Conservation (phyloP, 768 basidiomycete genomes). For the Coprinopsis cinerea region DNA sequence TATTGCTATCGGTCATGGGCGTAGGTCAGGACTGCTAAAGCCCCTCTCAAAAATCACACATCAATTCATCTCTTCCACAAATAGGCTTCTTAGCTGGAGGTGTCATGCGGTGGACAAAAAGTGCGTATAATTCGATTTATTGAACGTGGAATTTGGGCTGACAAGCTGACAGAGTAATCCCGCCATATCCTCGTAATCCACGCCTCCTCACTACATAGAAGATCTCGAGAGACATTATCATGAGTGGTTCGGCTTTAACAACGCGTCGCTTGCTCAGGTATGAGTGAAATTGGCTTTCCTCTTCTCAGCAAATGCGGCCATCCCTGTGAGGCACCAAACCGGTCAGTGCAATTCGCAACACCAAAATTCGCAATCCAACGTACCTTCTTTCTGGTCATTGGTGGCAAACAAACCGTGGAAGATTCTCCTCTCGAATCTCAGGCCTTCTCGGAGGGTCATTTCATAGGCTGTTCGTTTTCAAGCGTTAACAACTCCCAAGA, state of each 20-base stretch:
- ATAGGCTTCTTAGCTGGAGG: conserved; percentile 32
- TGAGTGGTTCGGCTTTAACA: not conserved
- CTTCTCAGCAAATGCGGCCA: conserved; percentile 93
- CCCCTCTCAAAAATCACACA: not conserved
- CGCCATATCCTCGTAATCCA: not conserved
- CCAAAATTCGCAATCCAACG: conserved; percentile 20
- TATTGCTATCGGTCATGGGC: conserved; percentile 56
- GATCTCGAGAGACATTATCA: no score
- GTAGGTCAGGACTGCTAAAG: conserved; percentile 38
- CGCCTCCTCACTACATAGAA: not conserved
- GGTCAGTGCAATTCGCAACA: not conserved
- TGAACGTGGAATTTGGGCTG: not conserved
- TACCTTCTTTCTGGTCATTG: conserved; percentile 91
- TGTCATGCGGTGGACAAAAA: conserved; percentile 34
- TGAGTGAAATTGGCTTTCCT: conserved; percentile 81
- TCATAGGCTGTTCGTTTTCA: conserved; percentile 63
- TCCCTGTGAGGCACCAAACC: conserved; percentile 48
- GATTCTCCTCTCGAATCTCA: conserved; percentile 80
- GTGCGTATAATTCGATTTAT: conserved; percentile 4
- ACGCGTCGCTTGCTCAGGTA: conserved; percentile 23
- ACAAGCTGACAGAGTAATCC: not conserved
- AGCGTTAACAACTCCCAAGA: conserved; percentile 4
- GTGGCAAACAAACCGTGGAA: conserved; percentile 94
- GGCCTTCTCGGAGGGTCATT: conserved; percentile 70
- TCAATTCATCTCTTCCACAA: not conserved